phyloP scores from a whole-genome alignment of 768 basidiomycete species.

The Trametopsis cervina region DNA sequence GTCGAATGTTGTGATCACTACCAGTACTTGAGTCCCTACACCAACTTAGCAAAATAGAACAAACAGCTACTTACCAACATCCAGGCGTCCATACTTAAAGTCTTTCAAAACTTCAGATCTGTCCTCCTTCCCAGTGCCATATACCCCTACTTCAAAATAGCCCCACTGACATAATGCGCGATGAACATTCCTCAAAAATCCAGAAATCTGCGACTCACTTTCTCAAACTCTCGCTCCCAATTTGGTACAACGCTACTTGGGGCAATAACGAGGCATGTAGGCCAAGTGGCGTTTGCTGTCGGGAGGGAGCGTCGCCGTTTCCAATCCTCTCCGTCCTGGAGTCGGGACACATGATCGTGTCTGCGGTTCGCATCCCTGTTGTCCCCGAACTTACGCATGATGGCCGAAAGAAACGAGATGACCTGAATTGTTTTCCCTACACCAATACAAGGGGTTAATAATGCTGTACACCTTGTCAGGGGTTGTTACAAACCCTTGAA shows the following conservation, averaged over 20 bases:
- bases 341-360: slow-evolving; percentile 51
- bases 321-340: slow-evolving; percentile 59
- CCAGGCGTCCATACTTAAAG: slow-evolving; percentile 78
- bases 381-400: slow-evolving; percentile 79
- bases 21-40: not conserved
- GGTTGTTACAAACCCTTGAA: slow-evolving; percentile 20
- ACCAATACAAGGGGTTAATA: not conserved
- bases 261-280: slow-evolving; percentile 82
- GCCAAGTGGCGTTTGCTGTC: slow-evolving; percentile 66
- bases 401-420: slow-evolving; percentile 81
- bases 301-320: slow-evolving; percentile 46
- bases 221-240: slow-evolving; percentile 86
- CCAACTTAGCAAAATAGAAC: not conserved
- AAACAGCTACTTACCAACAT: slow-evolving; percentile 55
- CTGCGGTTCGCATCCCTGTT: slow-evolving; percentile 60
- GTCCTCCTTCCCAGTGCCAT: slow-evolving; percentile 44
- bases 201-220: slow-evolving; percentile 35
- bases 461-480: not conserved
- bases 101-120: slow-evolving; percentile 54
- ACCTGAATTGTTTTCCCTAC: slow-evolving; percentile 92
- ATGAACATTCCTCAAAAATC: too few species aligned
- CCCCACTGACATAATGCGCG: slow-evolving; percentile 62
- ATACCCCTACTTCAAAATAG: slow-evolving; percentile 83
- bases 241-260: slow-evolving; percentile 81
- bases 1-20: slow-evolving; percentile 82